Conservation (phyloP, 2,329 filamentous ascomycete species). For the Ophioceras dolichostomum region DNA sequence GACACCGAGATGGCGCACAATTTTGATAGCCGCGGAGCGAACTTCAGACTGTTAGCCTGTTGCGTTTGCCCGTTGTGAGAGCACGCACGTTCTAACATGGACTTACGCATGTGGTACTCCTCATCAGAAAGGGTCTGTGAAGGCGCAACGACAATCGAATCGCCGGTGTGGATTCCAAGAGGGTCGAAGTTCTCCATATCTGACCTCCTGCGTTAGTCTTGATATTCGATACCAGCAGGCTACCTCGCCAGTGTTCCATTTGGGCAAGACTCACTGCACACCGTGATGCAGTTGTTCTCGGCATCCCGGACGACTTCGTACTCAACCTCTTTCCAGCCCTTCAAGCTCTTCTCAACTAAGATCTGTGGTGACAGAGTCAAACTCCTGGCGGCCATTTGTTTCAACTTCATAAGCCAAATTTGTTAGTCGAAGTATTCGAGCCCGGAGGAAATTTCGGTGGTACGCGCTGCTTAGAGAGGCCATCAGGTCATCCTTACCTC, state of each 20-base stretch:
- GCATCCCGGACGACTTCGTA: constrained; percentile 96
- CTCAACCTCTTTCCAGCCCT: constrained; percentile 64
- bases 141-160: constrained; percentile 95
- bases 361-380: constrained; percentile 93
- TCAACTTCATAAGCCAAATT: no score
- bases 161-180: constrained; percentile 92
- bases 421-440: no score
- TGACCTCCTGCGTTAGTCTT: neutral
- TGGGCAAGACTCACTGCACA: constrained; percentile 48
- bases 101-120: constrained; percentile 73
- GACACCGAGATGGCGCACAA: constrained; percentile 92
- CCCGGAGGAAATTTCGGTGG: no score
- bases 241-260: neutral
- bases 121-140: constrained; percentile 95
- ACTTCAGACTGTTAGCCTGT: no score
- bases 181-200: constrained; percentile 99
- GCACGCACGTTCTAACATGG: no score
- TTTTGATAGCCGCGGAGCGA: constrained; percentile 89
- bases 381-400: constrained; percentile 75
- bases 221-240: no score
- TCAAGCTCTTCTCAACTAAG: constrained; percentile 67
- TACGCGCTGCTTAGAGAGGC: neutral
- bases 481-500: constrained; percentile 55
- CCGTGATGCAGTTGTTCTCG: constrained; percentile 96
- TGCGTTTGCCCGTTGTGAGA: no score